Percentiles rank a stretch among this genome's conserved stretches.
phyloP scores from a whole-genome alignment of 192 early-diverging fungal species.

The Glomus cerebriforme region DNA sequence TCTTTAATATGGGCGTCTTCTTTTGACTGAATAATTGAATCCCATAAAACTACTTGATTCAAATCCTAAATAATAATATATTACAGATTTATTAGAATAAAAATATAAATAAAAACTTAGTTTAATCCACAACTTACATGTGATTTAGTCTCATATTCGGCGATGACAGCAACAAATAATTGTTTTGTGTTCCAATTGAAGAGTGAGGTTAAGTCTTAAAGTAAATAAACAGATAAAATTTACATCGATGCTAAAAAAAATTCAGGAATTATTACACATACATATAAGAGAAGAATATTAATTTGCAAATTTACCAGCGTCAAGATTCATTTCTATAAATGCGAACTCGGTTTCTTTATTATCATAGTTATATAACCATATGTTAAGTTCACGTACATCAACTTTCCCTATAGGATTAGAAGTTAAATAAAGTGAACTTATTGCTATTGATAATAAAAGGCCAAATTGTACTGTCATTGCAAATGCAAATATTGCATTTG shows the following conservation, averaged over 20 bases:
- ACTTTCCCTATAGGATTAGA: conserved; percentile 13
- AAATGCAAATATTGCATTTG: conserved; percentile 28
- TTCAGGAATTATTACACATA: neutral
- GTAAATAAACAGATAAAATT: neutral
- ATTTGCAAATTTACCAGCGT: conserved; percentile 20
- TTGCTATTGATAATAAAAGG: conserved; percentile 7
- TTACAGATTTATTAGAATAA: neutral
- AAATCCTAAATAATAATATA: conserved; percentile 40
- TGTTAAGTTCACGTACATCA: neutral
- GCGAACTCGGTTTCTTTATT: conserved; percentile 20
- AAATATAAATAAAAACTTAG: neutral
- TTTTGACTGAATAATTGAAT: conserved; percentile 73
- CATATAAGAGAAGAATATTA: neutral
- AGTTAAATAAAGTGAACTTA: conserved; percentile 18
- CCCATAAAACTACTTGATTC: conserved; percentile 85
- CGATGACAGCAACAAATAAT: conserved; percentile 77
- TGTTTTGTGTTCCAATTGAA: conserved; percentile 95
- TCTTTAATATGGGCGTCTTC: conserved; percentile 62
- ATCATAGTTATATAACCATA: conserved; percentile 22
- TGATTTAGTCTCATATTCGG: conserved; percentile 70
- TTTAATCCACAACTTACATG: conserved; percentile 52
- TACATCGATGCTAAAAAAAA: neutral
- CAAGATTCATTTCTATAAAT: conserved; percentile 11
- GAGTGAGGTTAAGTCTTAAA: conserved; percentile 69
- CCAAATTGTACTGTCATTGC: conserved; percentile 24